Conservation (phyloP, 805 yeast species). For the Brettanomyces bruxellensis region DNA sequence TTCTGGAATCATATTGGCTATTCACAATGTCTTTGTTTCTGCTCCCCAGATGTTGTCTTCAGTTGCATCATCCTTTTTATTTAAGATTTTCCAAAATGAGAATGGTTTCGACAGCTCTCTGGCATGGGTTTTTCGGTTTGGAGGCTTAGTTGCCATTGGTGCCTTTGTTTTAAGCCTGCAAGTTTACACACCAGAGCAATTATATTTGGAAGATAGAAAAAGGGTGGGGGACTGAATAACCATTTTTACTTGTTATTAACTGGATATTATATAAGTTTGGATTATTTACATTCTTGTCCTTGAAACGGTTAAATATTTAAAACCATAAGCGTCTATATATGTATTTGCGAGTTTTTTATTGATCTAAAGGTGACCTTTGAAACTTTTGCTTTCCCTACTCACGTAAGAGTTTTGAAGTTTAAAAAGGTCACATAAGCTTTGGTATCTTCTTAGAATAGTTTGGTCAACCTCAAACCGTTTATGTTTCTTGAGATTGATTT, state of each 20-base stretch:
- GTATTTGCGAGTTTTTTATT: background rate
- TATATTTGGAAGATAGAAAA: constrained; percentile 25
- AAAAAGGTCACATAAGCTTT: constrained; percentile 11
- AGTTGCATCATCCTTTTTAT: constrained; percentile 36
- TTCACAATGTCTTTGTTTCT: constrained; percentile 50
- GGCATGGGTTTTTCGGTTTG: constrained; percentile 50
- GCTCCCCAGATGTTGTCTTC: constrained; percentile 50
- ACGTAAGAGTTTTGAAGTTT: constrained; percentile 2
- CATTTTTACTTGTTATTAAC: too few species aligned
- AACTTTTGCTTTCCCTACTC: background rate
- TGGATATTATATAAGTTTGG: constrained; percentile 1
- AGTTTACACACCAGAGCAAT: constrained; percentile 32
- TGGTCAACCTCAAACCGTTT: constrained; percentile 17
- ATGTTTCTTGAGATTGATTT: constrained; percentile 12
- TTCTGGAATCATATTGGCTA: constrained; percentile 47
- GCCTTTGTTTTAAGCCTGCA: constrained; percentile 34
- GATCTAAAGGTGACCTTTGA: background rate
- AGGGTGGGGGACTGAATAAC: background rate
- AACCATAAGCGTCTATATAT: background rate
- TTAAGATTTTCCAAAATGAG: constrained; percentile 26
- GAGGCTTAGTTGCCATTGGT: constrained; percentile 41
- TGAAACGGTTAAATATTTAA: background rate
- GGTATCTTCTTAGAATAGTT: constrained; percentile 12
- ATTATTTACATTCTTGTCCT: background rate
- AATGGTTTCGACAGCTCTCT: constrained; percentile 31